Evolutionary conservation across 108 stramenopile species (phyloP).

Genomic region (Skeletonema menzelii): DNA sequence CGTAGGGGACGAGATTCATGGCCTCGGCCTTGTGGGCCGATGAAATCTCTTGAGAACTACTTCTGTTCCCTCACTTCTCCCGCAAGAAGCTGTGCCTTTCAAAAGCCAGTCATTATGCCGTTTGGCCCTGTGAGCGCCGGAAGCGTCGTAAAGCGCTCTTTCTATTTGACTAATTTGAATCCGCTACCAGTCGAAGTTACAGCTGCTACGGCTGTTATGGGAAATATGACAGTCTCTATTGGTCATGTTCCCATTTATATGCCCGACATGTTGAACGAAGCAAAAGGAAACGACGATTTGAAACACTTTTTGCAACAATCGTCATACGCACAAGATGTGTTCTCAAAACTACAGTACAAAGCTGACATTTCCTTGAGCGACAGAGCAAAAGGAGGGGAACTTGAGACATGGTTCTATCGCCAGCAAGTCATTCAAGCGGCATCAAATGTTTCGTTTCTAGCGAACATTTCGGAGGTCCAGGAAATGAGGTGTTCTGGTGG

Average conservation of each 20-base stretch:
- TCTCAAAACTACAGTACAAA: conserved; percentile 26
- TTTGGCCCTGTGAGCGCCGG: conserved; percentile 60
- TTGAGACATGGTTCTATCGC: conserved; percentile 17
- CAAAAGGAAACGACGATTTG: neutral
- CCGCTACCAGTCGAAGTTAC: conserved; percentile 62
- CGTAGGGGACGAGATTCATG: neutral
- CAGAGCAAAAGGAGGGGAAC: conserved; percentile 18
- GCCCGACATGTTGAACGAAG: conserved; percentile 1
- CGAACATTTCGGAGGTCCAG: conserved; percentile 8
- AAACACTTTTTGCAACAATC: conserved; percentile 30
- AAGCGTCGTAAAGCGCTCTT: conserved; percentile 41
- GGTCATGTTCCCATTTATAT: conserved; percentile 56
- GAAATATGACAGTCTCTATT: conserved; percentile 62
- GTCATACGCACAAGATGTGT: conserved; percentile 5
- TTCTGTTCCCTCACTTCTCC: conserved; percentile 22
- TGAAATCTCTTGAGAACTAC: conserved; percentile 6
- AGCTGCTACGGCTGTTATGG: conserved; percentile 61
- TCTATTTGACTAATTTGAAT: conserved; percentile 73
- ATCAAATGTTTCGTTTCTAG: conserved; percentile 9
- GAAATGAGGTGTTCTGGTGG: conserved; percentile 34
- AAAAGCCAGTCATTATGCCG: conserved; percentile 58
- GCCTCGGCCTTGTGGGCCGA: neutral
- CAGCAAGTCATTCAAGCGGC: conserved; percentile 18
- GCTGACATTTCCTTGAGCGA: conserved; percentile 32
- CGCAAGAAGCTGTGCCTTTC: neutral